Conservation (phyloP, 495 filamentous ascomycete species). For the Haplographium delicatum region DNA sequence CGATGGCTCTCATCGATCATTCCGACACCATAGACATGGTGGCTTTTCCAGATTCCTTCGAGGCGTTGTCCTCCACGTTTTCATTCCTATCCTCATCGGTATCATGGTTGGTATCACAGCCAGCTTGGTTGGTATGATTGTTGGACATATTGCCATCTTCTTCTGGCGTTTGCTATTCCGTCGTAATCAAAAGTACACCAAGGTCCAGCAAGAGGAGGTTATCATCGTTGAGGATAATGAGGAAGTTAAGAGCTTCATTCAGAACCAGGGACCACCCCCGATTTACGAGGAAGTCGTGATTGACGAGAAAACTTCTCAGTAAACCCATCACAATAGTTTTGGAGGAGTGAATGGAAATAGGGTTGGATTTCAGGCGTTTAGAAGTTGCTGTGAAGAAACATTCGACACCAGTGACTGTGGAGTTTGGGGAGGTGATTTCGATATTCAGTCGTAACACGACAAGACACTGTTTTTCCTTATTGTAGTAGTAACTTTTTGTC, state of each 20-base stretch:
- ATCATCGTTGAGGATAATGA: slow-evolving; percentile 8
- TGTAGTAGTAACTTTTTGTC: too few species aligned
- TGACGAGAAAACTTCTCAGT: slow-evolving; percentile 17
- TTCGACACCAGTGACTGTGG: too few species aligned
- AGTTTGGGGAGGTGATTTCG: too few species aligned
- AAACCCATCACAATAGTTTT: not conserved
- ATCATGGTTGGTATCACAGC: slow-evolving; percentile 47
- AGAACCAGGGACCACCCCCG: slow-evolving; percentile 21
- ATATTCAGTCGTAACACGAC: too few species aligned
- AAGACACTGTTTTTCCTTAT: too few species aligned
- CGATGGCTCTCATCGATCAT: slow-evolving; percentile 9
- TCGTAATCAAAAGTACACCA: slow-evolving; percentile 12
- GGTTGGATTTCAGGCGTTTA: slow-evolving; percentile 3
- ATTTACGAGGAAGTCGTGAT: slow-evolving; percentile 18
- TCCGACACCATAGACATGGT: slow-evolving; percentile 24
- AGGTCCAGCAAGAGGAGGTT: slow-evolving; percentile 15
- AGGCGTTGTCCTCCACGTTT: slow-evolving; percentile 42
- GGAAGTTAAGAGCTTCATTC: slow-evolving; percentile 18
- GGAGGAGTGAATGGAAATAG: not conserved
- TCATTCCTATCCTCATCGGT: slow-evolving; percentile 47
- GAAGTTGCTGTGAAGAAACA: too few species aligned
- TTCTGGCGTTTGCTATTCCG: slow-evolving; percentile 38
- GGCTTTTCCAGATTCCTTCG: slow-evolving; percentile 39
- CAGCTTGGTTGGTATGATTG: slow-evolving; percentile 47
- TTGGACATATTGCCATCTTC: slow-evolving; percentile 41